These are phyloP conservation scores for Coccomyxa sp. DNA, from an alignment of 139 green algal species.

Conservation along the genomic window DNA sequence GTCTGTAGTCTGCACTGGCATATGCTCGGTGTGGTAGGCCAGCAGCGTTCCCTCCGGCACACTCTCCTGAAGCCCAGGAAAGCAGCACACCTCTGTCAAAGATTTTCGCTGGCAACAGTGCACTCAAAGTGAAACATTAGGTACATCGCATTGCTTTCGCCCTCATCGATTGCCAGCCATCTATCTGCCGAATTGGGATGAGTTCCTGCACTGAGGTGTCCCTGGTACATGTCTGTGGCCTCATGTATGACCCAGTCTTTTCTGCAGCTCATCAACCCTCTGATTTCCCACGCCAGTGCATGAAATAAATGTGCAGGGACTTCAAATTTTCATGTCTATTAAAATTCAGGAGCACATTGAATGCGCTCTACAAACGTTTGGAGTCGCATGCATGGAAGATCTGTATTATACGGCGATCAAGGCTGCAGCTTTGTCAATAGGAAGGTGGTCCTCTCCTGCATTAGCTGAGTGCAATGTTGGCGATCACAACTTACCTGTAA, in stretches of 20 bases:
- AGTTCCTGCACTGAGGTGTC: no score
- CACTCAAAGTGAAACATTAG: neutral
- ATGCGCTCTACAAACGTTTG: neutral
- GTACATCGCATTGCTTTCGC: neutral
- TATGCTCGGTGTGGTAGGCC: neutral
- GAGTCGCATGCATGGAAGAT: neutral
- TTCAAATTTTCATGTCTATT: neutral
- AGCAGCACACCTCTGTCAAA: neutral
- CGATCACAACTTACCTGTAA: neutral
- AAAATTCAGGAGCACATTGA: neutral
- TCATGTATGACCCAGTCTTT: no score
- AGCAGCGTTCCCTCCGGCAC: neutral
- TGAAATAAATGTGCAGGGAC: no score
- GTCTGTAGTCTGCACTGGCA: neutral
- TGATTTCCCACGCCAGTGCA: no score
- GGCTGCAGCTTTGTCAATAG: neutral
- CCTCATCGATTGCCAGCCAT: neutral
- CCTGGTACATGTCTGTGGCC: no score
- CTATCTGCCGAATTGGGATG: neutral
- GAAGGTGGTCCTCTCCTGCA: no score
- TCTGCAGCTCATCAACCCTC: no score
- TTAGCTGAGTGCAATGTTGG: neutral
- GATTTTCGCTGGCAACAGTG: neutral
- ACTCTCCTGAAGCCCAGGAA: neutral
- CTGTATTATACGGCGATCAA: neutral